Conservation (phyloP, 148 eudicot species). For the Dysphania ambrosioides region DNA sequence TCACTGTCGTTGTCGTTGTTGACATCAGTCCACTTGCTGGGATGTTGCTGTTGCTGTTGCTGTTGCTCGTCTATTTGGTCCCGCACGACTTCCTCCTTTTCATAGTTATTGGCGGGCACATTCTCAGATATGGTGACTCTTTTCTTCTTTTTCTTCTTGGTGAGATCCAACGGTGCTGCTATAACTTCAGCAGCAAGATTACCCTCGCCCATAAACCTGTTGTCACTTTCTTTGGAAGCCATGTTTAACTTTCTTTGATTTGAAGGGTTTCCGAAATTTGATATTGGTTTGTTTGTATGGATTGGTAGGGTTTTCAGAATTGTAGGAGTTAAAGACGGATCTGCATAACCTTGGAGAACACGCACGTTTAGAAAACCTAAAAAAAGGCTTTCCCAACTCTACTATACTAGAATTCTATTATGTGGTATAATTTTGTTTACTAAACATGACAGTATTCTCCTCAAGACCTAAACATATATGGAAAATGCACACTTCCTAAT, state of each 20-base stretch:
- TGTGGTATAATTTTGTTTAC: no score
- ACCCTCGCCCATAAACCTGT: not conserved
- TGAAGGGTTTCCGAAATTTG: not conserved
- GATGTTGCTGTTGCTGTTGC: not conserved
- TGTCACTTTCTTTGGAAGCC: not conserved
- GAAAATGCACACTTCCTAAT: no score
- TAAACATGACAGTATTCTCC: no score
- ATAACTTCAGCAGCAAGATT: not conserved
- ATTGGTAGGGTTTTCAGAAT: no score
- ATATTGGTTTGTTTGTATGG: no score
- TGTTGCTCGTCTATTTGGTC: not conserved
- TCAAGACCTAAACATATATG: no score
- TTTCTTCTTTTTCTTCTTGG: not conserved
- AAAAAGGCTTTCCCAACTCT: no score
- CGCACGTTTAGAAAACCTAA: no score
- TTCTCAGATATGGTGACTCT: not conserved
- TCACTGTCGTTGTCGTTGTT: not conserved
- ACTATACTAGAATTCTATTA: no score
- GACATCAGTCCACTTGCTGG: not conserved
- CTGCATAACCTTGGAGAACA: no score
- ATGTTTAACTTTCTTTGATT: no score
- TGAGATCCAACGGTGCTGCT: not conserved
- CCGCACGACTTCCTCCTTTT: slow-evolving; percentile 12
- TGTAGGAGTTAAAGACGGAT: not conserved
- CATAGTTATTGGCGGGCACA: not conserved